These are phyloP conservation scores for Orobanche coerulescens DNA, from an alignment of 257 asterid species.

Conservation along the genomic window DNA sequence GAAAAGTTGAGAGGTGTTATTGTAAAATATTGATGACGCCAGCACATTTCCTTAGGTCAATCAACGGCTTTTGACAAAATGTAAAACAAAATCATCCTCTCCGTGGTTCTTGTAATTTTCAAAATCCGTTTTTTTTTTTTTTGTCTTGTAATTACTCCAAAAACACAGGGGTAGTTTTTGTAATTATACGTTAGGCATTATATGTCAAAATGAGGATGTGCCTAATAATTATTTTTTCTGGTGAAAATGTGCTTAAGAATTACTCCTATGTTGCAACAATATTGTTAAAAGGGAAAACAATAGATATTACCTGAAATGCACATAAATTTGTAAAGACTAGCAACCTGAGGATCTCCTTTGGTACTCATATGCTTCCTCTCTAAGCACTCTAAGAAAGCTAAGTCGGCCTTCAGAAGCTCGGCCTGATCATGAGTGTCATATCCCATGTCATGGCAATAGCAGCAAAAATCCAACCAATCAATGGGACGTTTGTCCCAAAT, in stretches of 20 bases:
- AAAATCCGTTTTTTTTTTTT: not conserved
- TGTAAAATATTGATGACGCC: too few species aligned
- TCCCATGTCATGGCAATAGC: slow-evolving; percentile 95
- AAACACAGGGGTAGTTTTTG: not conserved
- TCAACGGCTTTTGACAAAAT: too few species aligned
- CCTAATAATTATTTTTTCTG: too few species aligned
- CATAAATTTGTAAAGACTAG: slow-evolving; percentile 67
- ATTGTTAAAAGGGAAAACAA: too few species aligned
- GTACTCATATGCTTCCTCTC: slow-evolving; percentile 66
- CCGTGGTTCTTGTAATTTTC: too few species aligned
- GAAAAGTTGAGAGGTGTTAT: too few species aligned
- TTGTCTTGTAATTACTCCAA: not conserved
- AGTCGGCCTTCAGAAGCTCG: slow-evolving; percentile 87
- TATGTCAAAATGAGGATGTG: not conserved
- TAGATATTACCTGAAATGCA: slow-evolving; percentile 64
- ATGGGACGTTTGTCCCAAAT: slow-evolving; percentile 91
- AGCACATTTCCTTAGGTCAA: too few species aligned
- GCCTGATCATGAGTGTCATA: slow-evolving; percentile 79
- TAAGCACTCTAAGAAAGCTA: slow-evolving; percentile 86
- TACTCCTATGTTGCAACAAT: too few species aligned
- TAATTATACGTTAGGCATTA: not conserved
- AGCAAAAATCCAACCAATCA: slow-evolving; percentile 93
- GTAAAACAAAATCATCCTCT: too few species aligned
- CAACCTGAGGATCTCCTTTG: slow-evolving; percentile 64
- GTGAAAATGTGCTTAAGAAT: too few species aligned